Percentiles rank a stretch among this genome's conserved stretches.
Evolutionary conservation across 2,329 filamentous ascomycete genomes (phyloP).

Genomic region (Penicillium sp.): DNA sequence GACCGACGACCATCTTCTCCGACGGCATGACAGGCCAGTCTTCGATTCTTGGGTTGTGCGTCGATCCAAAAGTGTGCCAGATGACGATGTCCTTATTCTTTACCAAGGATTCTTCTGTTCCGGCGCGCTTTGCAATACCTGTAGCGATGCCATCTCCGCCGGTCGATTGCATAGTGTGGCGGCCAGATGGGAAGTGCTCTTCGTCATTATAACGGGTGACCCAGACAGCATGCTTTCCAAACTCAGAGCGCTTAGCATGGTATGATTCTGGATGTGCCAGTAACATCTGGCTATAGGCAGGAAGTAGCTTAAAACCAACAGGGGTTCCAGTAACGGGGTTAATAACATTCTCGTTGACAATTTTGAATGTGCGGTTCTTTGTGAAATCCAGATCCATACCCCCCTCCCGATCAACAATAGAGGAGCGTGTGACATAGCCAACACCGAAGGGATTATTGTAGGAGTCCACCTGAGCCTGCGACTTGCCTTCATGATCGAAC

Average conservation of each 20-base stretch:
- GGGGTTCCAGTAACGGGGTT: background rate
- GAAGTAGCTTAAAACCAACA: background rate
- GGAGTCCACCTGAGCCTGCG: background rate
- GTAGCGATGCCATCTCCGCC: background rate
- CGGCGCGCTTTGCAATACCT: background rate
- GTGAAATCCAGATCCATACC: background rate
- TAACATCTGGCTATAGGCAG: too few species aligned
- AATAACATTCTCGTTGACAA: background rate
- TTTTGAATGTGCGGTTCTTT: conserved; percentile 6
- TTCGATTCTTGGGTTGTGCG: conserved; percentile 36
- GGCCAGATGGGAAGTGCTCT: background rate
- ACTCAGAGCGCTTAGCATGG: background rate
- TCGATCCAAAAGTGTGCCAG: conserved; percentile 37
- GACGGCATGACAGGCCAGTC: conserved; percentile 48
- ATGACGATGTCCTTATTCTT: conserved; percentile 34
- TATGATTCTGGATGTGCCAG: background rate
- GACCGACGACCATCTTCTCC: conserved; percentile 31
- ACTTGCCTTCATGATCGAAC: too few species aligned
- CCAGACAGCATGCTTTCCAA: background rate
- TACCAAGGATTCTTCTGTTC: background rate
- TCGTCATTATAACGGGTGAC: background rate
- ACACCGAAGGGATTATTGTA: background rate
- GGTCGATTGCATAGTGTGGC: background rate
- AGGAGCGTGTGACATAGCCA: background rate
- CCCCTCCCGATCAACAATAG: background rate